Evolutionary conservation across 805 yeast species (phyloP), one percentile per base, ranked within the genome.

Genomic region (Starmerella gropengiesseri): DNA sequence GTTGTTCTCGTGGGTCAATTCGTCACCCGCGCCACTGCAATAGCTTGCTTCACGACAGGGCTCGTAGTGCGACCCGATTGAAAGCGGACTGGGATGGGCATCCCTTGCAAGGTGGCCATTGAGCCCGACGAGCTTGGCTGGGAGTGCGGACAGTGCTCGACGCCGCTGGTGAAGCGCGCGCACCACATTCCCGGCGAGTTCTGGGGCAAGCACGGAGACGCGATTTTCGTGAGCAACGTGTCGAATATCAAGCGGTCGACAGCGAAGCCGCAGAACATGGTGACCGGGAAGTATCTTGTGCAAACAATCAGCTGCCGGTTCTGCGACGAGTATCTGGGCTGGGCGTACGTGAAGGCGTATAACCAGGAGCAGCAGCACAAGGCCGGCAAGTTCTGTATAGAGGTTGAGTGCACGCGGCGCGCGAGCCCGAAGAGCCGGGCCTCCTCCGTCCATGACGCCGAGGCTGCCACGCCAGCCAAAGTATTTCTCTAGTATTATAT

Each of bases 371-470:
- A 33, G 39, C 11, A 40, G 21, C 46, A 48, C 37, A 48, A 48
- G 20, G 52, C 31, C 25, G 52, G 52, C 26, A 46, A 43, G 32
- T 48, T 38, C 37, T 48, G 50, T 25, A 22, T 48, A 7, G 52
- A 48, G 31, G 9, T 12, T 0, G 27, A 46, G 19, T 44, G 40
- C 14, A 33, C 40, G n/a, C 27, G 13, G 7, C 33, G 17, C 14
- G 13, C 16, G 16, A 7, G 6, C n/a, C 16, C 30, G 16, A 12
- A 7, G 11, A 27, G 30, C n/a, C 30, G 30, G 14, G 14, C 6
- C 30, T 12, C n/a, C 30, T 23, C 26, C 11, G 7, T 23, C 11
- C n/a, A n/a, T n/a, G n/a, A n/a, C n/a, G n/a, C n/a, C n/a, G 26
- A 23, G 26, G 11, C 11, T 7, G 20, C 27, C 19, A 5, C 21